Evolutionary conservation across 208 protist genomes (phyloP).

Genomic region (Acanthamoeba sp.): DNA sequence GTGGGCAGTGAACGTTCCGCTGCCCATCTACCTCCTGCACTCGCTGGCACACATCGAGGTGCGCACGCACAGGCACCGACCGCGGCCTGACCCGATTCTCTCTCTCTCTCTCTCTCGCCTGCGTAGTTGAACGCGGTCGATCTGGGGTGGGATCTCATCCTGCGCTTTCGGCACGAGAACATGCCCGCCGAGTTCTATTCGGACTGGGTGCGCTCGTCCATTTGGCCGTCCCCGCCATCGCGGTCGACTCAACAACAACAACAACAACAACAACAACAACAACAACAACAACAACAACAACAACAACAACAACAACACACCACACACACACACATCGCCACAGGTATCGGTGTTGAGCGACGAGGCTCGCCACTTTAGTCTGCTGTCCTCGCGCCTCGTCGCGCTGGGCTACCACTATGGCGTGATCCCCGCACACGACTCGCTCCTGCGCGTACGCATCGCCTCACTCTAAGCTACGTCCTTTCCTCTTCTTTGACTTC

Average conservation of each 20-base stretch:
- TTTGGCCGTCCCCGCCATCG: neutral
- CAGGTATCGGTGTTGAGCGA: conserved; percentile 56
- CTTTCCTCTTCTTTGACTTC: neutral
- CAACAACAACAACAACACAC: too few relatives aligned
- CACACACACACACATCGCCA: neutral
- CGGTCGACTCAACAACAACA: neutral
- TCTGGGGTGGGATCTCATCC: conserved; percentile 67
- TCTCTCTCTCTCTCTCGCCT: neutral
- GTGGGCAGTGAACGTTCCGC: conserved; percentile 3
- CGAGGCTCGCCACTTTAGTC: conserved; percentile 36
- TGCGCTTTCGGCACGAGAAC: conserved; percentile 31
- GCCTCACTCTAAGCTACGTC: neutral
- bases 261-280: too few relatives aligned
- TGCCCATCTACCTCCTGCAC: conserved; percentile 44
- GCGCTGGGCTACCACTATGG: conserved; percentile 52
- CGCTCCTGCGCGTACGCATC: conserved; percentile 34
- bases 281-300: too few relatives aligned
- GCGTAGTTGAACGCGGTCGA: conserved; percentile 68
- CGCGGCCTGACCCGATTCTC: neutral
- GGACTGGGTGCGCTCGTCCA: conserved; percentile 42
- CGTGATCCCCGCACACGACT: conserved; percentile 53
- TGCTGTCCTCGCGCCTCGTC: conserved; percentile 1
- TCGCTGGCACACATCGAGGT: conserved; percentile 62
- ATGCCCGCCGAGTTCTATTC: conserved; percentile 65
- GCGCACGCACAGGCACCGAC: neutral